These are phyloP conservation scores for Blastobotrys muscicola DNA, from an alignment of 805 yeast species.

Conservation along the genomic window DNA sequence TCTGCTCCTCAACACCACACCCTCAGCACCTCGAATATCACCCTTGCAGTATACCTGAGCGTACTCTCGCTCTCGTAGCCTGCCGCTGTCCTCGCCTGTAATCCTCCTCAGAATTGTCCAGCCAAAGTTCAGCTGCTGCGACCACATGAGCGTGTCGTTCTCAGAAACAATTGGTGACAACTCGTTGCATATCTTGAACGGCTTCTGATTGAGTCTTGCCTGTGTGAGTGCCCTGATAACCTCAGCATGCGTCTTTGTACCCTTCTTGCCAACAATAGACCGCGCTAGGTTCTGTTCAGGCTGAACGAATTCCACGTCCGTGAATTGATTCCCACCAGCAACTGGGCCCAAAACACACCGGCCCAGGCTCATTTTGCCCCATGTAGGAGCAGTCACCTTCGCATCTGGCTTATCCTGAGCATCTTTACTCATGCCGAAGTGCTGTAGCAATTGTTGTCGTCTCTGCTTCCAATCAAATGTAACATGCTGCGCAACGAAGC, in stretches of 20 bases:
- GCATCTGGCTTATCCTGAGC: conserved; percentile 6
- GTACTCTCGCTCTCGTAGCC: conserved; percentile 25
- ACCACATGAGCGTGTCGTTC: conserved; percentile 46
- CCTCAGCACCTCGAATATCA: conserved; percentile 19
- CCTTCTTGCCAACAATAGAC: conserved; percentile 18
- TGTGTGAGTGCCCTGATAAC: conserved; percentile 64
- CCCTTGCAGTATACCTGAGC: conserved; percentile 25
- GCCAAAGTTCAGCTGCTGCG: conserved; percentile 63
- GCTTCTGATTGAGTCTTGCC: conserved; percentile 44
- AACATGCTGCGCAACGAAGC: conserved; percentile 60
- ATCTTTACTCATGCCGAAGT: conserved; percentile 44
- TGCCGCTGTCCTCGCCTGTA: conserved; percentile 21
- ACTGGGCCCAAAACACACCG: conserved; percentile 28
- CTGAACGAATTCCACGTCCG: conserved; percentile 21
- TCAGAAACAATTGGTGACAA: conserved; percentile 47
- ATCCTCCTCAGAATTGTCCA: conserved; percentile 58
- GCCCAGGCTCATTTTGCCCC: conserved; percentile 29
- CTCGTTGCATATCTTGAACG: conserved; percentile 50
- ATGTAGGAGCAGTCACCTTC: conserved; percentile 7
- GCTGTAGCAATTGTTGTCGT: conserved; percentile 62
- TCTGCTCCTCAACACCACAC: conserved; percentile 29
- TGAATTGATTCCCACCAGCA: conserved; percentile 21
- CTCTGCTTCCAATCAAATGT: conserved; percentile 77
- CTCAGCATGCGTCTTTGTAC: conserved; percentile 49
- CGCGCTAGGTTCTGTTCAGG: conserved; percentile 5